A percentile compares a stretch with the other conserved stretches of the same genome.
Evolutionary conservation across 108 stramenopile genomes (phyloP).

Genomic region (Discostella stelligeroides): DNA sequence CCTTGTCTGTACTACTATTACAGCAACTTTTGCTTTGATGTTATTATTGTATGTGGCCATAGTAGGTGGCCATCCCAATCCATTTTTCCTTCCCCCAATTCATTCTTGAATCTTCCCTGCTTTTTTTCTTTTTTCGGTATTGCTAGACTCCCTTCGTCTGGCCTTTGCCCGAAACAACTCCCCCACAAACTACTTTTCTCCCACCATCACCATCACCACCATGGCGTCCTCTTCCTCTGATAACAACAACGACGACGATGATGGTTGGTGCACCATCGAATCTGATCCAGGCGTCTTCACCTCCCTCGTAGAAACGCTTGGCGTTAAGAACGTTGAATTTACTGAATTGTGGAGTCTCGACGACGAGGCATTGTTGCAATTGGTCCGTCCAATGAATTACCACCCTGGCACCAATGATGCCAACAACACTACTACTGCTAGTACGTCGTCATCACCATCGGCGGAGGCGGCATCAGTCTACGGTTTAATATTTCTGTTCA

Average conservation of each 20-base stretch:
- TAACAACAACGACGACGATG: conserved; percentile 5
- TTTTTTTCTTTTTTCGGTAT: no score
- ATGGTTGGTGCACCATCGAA: conserved; percentile 81
- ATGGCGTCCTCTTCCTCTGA: neutral
- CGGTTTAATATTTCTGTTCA: conserved; percentile 94
- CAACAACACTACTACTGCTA: conserved; percentile 36
- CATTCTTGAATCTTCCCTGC: no score
- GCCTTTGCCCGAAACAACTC: no score
- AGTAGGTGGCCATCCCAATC: no score
- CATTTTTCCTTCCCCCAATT: no score
- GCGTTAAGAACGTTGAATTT: conserved; percentile 77
- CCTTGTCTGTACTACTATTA: no score
- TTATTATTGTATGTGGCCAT: no score
- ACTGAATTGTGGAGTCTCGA: conserved; percentile 84
- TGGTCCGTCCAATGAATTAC: conserved; percentile 37
- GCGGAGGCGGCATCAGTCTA: no score
- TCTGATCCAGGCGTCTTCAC: conserved; percentile 93
- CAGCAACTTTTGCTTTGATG: no score
- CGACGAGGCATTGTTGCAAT: conserved; percentile 56
- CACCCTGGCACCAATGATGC: conserved; percentile 40
- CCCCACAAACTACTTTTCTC: no score
- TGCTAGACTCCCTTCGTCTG: no score
- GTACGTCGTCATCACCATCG: no score
- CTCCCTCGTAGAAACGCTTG: conserved; percentile 85
- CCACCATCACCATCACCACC: conserved; percentile 21